Conservation (phyloP, 352 stramenopile species). For the Phytophthora ohioensis region DNA sequence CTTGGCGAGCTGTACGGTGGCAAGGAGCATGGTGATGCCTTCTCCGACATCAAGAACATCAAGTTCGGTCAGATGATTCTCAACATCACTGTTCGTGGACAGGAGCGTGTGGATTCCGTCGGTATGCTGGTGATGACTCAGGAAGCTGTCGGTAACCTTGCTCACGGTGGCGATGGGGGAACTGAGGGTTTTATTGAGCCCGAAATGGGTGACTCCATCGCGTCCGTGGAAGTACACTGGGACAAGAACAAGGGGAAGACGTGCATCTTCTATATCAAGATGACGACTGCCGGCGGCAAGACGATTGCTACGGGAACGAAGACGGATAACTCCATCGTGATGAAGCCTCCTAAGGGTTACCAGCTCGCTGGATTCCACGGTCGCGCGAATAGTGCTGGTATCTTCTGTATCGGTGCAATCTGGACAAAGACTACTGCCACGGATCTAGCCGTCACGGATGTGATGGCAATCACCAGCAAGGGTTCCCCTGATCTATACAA, state of each 20-base stretch:
- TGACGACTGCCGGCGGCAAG: slow-evolving; percentile 15
- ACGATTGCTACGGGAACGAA: slow-evolving; percentile 26
- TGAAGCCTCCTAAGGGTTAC: slow-evolving; percentile 30
- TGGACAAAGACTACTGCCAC: slow-evolving; percentile 11
- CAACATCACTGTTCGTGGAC: slow-evolving; percentile 37
- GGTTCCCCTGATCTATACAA: slow-evolving; percentile 24
- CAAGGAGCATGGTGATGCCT: slow-evolving; percentile 28
- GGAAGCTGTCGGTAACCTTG: slow-evolving; percentile 21
- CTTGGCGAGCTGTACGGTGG: slow-evolving; percentile 29
- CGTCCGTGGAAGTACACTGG: slow-evolving; percentile 35
- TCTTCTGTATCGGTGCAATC: slow-evolving; percentile 26
- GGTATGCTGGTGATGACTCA: slow-evolving; percentile 22
- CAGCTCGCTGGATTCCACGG: slow-evolving; percentile 36
- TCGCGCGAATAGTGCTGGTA: background rate
- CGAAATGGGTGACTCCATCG: slow-evolving; percentile 22
- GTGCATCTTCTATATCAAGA: slow-evolving; percentile 36
- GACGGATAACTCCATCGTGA: slow-evolving; percentile 8
- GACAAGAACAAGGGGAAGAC: slow-evolving; percentile 36
- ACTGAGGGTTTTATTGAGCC: slow-evolving; percentile 21
- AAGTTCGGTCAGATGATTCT: slow-evolving; percentile 35
- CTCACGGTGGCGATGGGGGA: slow-evolving; percentile 34
- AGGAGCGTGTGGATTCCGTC: slow-evolving; percentile 25
- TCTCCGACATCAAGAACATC: slow-evolving; percentile 41
- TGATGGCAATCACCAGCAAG: slow-evolving; percentile 20
- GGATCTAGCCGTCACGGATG: slow-evolving; percentile 28